These are phyloP conservation scores for Kalmanozyma brasiliensis DNA, from an alignment of 1,284 basidiomycete species.

Conservation along the genomic window DNA sequence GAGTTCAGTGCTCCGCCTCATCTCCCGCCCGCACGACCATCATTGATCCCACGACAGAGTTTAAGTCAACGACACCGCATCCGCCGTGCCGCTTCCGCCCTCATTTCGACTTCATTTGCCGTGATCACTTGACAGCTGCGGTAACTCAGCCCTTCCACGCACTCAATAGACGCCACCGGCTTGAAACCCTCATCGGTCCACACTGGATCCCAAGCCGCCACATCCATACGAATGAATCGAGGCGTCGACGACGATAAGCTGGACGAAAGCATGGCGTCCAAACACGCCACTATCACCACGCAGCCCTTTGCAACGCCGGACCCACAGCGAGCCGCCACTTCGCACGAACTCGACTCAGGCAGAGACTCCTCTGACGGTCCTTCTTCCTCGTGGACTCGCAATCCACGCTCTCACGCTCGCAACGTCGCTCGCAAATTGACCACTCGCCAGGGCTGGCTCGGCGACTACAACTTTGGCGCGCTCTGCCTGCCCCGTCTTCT, in stretches of 20 bases:
- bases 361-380: not conserved
- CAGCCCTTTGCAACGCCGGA: constrained; percentile 37
- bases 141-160: no score
- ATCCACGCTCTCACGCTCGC: constrained; percentile 13
- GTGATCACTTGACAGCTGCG: no score
- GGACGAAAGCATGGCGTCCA: constrained; percentile 34
- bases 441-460: constrained; percentile 53
- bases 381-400: constrained; percentile 8
- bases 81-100: no score
- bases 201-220: no score
- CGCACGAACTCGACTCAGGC: constrained; percentile 11
- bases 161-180: no score
- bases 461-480: constrained; percentile 49
- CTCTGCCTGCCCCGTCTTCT: constrained; percentile 54
- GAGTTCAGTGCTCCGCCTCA: no score
- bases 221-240: constrained; percentile 7
- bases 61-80: no score
- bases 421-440: constrained; percentile 7
- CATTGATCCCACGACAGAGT: no score
- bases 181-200: no score
- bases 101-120: no score
- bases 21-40: no score
- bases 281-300: constrained; percentile 36
- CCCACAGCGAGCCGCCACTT: constrained; percentile 6
- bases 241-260: constrained; percentile 6